Percentiles rank a stretch among this genome's conserved stretches.
phyloP scores from a whole-genome alignment of 805 yeast species.

The Starmerella vaccinii region DNA sequence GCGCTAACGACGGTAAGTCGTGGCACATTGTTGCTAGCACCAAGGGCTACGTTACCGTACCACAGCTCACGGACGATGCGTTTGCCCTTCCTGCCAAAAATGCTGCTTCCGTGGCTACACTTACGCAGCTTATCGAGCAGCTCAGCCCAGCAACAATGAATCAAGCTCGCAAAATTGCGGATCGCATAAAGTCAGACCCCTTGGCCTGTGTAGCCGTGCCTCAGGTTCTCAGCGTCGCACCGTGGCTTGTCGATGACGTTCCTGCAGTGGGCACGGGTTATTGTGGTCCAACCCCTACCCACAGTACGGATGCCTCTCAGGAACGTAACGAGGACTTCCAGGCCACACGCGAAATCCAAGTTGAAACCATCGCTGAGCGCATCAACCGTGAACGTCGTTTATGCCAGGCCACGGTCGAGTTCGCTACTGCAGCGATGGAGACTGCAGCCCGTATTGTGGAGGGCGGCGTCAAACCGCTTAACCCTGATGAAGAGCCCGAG shows the following conservation, averaged over 20 bases:
- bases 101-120: conserved; percentile 34
- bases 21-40: conserved; percentile 68
- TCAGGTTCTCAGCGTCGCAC: conserved; percentile 37
- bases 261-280: conserved; percentile 7
- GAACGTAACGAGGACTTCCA: conserved; percentile 93
- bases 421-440: conserved; percentile 60
- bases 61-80: conserved; percentile 51
- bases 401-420: conserved; percentile 62
- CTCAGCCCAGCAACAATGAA: conserved; percentile 51
- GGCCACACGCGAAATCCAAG: conserved; percentile 62
- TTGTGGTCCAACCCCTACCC: neutral
- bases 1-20: conserved; percentile 72
- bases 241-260: conserved; percentile 55
- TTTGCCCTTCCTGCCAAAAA: conserved; percentile 32
- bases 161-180: conserved; percentile 14
- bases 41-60: conserved; percentile 63
- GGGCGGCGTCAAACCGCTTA: conserved; percentile 67
- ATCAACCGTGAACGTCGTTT: conserved; percentile 65
- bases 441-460: conserved; percentile 70
- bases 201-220: conserved; percentile 43
- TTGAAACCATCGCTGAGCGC: conserved; percentile 49
- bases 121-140: conserved; percentile 51
- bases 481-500: conserved; percentile 54
- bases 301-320: conserved; percentile 29
- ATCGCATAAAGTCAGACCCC: conserved; percentile 21